Base-by-base conservation (phyloP, 1,284 basidiomycete species). In the Fomitopsis betulina region DNA sequence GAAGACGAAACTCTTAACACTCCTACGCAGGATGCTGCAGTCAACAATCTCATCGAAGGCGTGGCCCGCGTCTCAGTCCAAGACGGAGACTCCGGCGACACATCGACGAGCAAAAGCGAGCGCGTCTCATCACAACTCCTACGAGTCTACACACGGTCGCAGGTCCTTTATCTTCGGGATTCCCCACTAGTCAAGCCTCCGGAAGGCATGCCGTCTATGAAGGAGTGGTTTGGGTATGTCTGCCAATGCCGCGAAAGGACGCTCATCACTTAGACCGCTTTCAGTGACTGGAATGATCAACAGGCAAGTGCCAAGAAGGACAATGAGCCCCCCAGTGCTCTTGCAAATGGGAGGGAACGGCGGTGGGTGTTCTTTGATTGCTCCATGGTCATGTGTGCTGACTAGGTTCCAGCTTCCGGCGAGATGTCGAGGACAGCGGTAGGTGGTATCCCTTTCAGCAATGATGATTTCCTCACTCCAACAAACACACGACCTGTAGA, bases 211-310 rank as follows among this genome's bases (percentile, higher is more conserved):
- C 91, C 91, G 53, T 74, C 83, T 45, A 75, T 94, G 57, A 91
- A 87, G 73, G 84, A 88, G 50, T 94, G 93, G 93, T 94, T 93
- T 74, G 93, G 93, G 91, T 94, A 72, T 61, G 85, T 73, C 51
- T 55, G 25, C 47, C 33, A 43, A 49, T 49, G 25, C 53, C 58
- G 42, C 65, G 32, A 25, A 43, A 19, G n/a, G 32, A 19, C 13
- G 27, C 15, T 15, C 19, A 63, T 56, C 63, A 62, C 72, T 60
- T 65, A 66, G 50, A 60, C 40, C 61, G 55, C 60, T 33, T 54
- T 43, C 62, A 70, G 73, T 76, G 83, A 69, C 70, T 78, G 67
- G 85, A 87, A 76, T 78, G 75, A 81, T 63, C 87, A 89, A 63
- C 87, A 89, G 70, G 70, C 72, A 61, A 71, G 78, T 40, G 76